A percentile compares a stretch with the other conserved stretches of the same genome.
Evolutionary conservation across 441 rosid genomes (phyloP).

Genomic region (Mallotus repandus): DNA sequence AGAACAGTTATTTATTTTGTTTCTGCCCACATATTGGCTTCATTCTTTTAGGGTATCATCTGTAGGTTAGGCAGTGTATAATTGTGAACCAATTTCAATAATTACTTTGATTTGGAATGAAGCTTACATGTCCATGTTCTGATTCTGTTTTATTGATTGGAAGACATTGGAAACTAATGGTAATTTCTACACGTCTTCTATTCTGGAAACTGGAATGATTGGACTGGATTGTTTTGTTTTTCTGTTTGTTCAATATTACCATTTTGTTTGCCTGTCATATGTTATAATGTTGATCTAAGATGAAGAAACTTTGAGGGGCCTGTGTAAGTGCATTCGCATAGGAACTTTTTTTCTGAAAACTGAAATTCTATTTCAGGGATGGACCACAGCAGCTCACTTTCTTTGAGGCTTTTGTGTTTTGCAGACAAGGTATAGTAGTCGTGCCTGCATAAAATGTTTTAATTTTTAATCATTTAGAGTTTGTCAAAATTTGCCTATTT

Average conservation of each 20-base stretch:
- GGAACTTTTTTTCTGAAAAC: background rate
- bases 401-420: background rate
- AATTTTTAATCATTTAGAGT: background rate
- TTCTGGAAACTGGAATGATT: background rate
- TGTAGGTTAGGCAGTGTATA: background rate
- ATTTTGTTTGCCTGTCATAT: background rate
- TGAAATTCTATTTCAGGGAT: background rate
- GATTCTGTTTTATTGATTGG: background rate
- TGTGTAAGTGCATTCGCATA: background rate
- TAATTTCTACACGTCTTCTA: no score
- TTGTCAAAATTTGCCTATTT: background rate
- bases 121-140: background rate
- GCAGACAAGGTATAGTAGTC: background rate
- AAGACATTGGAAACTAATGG: background rate
- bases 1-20: background rate
- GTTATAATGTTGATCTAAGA: background rate
- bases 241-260: background rate
- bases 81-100: background rate
- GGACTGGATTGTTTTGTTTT: background rate
- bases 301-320: background rate
- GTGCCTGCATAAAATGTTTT: background rate
- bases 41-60: background rate
- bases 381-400: background rate
- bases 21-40: constrained; percentile 1
- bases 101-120: background rate